Evolutionary conservation across 192 early-diverging fungal genomes (phyloP), one percentile per base, ranked within the genome.

Genomic region (Backusella macrospora): DNA sequence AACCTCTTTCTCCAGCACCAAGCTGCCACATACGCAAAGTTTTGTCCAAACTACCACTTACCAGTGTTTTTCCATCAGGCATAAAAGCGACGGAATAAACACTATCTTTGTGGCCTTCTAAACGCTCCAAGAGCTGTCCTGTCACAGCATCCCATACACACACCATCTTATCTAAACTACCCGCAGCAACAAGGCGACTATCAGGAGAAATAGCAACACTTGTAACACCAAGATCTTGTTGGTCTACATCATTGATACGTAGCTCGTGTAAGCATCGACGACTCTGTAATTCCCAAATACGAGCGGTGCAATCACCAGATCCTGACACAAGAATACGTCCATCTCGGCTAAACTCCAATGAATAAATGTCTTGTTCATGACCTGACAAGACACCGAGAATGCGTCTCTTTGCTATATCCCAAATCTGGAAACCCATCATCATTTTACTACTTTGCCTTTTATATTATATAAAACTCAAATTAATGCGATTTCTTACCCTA

Each of bases 311-410:
- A 85, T 95, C 93, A 64, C 93, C 93, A 6, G 92, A 93, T 45
- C 96, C 98, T 14, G 92, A 95, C 47, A 97, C 94, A 72, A 99
- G 90, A 18, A 88, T 90, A 66, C 88, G 82, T 42, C 96, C 96
- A 81, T 98, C 96, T 14, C 90, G 84, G 70, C 91, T 91, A 87
- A 96, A 99, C 73, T 98, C 98, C 81, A 99, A 85, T 42, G 91
- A 93, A 81, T 99, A 99, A 76, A 99, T 98, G 78, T 99, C 98
- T 84, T 95, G 94, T 49, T 95, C 94, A 78, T 99, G 98, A n/a
- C 98, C 98, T 21, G 80, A 76, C 63, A 97, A 88, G 12, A 85
- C 84, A 76, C 86, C 83, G 55, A 83, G 86, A 52, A 94, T 92
- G 6, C 81, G 76, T 72, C 84, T 86, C 66, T 80, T 86, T 59